Conservation (phyloP, 73 alveolate genomes). For the Paramecium tetraurelia region DNA sequence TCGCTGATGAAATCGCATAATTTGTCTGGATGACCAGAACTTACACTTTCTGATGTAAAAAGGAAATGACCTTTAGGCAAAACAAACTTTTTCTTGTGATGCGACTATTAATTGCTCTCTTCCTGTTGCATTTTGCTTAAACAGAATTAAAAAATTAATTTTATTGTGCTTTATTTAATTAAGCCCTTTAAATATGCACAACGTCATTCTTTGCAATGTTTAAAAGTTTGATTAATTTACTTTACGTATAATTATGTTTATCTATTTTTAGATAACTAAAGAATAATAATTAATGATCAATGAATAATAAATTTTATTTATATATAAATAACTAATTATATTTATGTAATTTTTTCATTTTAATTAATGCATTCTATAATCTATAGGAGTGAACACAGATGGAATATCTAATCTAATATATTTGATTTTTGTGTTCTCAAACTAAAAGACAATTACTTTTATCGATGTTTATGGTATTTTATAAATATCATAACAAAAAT, state of each 20-base stretch:
- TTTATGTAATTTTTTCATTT: neutral
- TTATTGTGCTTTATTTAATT: neutral
- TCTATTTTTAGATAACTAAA: neutral
- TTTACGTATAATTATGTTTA: neutral
- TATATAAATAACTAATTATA: neutral
- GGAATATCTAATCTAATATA: neutral
- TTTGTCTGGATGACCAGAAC: slow-evolving; percentile 99
- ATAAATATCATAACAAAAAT: neutral
- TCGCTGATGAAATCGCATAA: slow-evolving; percentile 96
- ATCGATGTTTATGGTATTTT: neutral
- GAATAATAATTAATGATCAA: neutral
- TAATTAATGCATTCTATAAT: neutral
- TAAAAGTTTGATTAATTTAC: neutral
- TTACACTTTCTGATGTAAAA: slow-evolving; percentile 97
- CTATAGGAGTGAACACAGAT: neutral
- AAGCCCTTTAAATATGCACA: neutral
- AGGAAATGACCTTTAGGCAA: slow-evolving; percentile 77
- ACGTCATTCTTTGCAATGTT: neutral
- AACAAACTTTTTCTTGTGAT: neutral
- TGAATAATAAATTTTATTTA: neutral
- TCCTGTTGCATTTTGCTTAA: neutral
- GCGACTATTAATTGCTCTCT: neutral
- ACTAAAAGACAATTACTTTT: neutral
- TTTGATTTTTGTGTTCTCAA: neutral
- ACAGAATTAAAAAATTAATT: slow-evolving; percentile 3